A percentile compares a stretch with the other conserved stretches of the same genome.
Conservation (phyloP, 192 early-diverging fungal genomes). For the Coemansia sp. region DNA sequence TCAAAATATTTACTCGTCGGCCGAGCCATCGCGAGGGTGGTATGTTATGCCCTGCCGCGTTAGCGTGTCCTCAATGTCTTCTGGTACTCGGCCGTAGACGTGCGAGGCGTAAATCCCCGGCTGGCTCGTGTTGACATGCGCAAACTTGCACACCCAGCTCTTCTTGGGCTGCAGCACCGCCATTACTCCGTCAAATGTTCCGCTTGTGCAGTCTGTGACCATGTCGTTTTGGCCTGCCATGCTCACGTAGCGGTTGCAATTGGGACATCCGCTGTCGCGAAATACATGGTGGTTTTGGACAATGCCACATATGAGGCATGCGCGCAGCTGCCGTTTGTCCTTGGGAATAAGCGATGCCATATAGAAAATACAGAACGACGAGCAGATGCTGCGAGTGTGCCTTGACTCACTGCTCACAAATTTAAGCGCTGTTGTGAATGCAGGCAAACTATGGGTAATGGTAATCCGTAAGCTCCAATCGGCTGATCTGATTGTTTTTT, state of each 20-base stretch:
- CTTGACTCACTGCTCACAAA: no score
- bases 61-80: conserved; percentile 71
- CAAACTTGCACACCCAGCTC: conserved; percentile 77
- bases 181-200: conserved; percentile 73
- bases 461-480: not conserved
- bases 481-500: not conserved
- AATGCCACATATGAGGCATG: conserved; percentile 78
- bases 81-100: conserved; percentile 70
- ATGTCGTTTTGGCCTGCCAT: conserved; percentile 64
- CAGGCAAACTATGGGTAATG: not conserved
- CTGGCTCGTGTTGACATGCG: conserved; percentile 51
- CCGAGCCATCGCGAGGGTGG: conserved; percentile 65
- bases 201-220: conserved; percentile 74
- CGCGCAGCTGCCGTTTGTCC: conserved; percentile 71
- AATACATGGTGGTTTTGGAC: conserved; percentile 76
- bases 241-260: conserved; percentile 74
- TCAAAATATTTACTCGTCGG: conserved; percentile 37
- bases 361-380: not conserved
- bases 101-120: conserved; percentile 76
- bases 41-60: conserved; percentile 67
- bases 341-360: conserved; percentile 57
- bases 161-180: conserved; percentile 71
- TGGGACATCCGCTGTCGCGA: conserved; percentile 71
- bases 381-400: no score
- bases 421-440: not conserved